These are phyloP conservation scores for Odonthalia washingtoniensis DNA, from an alignment of 31 red algal species.

Conservation along the genomic window DNA sequence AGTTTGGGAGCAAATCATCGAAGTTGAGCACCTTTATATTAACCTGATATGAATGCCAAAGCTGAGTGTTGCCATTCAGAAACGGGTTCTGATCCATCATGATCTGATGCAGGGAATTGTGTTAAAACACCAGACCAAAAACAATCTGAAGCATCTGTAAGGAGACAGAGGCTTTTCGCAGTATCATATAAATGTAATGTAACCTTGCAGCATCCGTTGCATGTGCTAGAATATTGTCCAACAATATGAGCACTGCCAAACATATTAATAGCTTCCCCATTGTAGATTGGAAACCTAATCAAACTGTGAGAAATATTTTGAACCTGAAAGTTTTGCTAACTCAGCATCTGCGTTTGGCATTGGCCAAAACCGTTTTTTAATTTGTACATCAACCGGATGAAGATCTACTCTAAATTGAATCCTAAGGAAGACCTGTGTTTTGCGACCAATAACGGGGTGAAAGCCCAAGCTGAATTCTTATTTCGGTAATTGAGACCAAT, in stretches of 20 bases:
- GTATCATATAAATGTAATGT: not conserved
- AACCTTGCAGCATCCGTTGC: not conserved
- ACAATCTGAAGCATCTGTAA: constrained; percentile 19
- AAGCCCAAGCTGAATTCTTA: constrained; percentile 38
- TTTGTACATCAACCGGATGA: constrained; percentile 30
- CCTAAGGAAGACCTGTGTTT: not conserved
- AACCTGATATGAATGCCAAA: constrained; percentile 24
- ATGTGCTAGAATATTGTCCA: constrained; percentile 36
- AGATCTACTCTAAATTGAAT: constrained; percentile 48
- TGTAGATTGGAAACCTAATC: constrained; percentile 44
- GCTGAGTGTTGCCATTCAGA: constrained; percentile 38
- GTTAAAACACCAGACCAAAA: constrained; percentile 47
- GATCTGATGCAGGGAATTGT: constrained; percentile 12
- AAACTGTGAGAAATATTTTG: constrained; percentile 25
- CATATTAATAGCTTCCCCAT: not conserved
- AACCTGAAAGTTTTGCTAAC: constrained; percentile 1
- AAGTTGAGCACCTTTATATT: not conserved
- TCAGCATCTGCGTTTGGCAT: constrained; percentile 46
- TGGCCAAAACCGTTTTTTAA: constrained; percentile 4
- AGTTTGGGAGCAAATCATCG: constrained; percentile 40
- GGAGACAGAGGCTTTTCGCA: constrained; percentile 38
- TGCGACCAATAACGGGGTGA: constrained; percentile 38
- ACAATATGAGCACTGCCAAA: constrained; percentile 25
- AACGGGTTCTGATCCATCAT: not conserved
- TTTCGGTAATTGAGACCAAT: constrained; percentile 44